Evolutionary conservation across 169 alveolate genomes (phyloP).

Genomic region (Eimeria maxima): DNA sequence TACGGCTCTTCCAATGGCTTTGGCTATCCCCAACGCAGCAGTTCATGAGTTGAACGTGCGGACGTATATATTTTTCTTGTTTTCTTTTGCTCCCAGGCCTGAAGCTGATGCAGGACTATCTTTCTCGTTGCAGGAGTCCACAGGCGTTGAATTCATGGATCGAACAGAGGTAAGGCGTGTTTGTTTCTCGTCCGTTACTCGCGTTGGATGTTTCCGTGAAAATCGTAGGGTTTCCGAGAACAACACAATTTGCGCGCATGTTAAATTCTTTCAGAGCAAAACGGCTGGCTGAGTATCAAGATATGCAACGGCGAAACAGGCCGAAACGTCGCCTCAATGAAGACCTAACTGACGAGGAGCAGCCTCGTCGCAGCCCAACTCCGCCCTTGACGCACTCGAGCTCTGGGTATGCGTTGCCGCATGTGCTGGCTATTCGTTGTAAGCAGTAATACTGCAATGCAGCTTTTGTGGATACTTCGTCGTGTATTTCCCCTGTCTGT

Average conservation of each 20-base stretch:
- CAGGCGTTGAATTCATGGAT: conserved; percentile 77
- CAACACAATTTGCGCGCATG: background rate
- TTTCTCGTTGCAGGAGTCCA: conserved; percentile 81
- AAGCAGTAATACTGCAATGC: background rate
- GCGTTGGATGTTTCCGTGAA: background rate
- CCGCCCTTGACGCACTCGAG: conserved; percentile 82
- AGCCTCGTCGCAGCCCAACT: conserved; percentile 85
- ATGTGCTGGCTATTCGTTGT: background rate
- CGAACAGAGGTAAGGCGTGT: conserved; percentile 71
- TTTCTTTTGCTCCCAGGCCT: conserved; percentile 26
- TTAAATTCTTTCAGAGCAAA: conserved; percentile 5
- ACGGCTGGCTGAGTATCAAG: conserved; percentile 68
- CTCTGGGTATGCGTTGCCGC: conserved; percentile 72
- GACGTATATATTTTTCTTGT: background rate
- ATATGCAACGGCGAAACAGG: conserved; percentile 75
- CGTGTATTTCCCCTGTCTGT: background rate
- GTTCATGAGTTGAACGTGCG: background rate
- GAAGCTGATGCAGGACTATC: conserved; percentile 79
- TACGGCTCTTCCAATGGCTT: background rate
- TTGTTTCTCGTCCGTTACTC: background rate
- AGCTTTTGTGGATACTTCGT: background rate
- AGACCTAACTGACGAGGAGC: conserved; percentile 83
- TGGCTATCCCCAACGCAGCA: background rate
- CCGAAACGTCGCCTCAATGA: conserved; percentile 80
- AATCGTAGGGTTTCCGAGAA: background rate